Conservation (phyloP, 345 rosid genomes). For the Syzygium jambos region DNA sequence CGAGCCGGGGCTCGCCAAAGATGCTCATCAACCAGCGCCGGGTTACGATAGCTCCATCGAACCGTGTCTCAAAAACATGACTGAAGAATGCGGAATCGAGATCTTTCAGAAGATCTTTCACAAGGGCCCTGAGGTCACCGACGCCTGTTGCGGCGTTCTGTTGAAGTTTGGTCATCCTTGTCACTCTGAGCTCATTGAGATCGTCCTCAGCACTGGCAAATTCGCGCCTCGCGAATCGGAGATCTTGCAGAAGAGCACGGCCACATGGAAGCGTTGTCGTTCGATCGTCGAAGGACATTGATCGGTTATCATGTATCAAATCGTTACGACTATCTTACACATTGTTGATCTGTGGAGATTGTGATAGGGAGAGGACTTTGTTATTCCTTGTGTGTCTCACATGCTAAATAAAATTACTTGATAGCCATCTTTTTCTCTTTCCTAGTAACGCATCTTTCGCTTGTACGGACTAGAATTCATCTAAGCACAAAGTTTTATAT, state of each 20-base stretch:
- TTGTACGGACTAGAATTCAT: background rate
- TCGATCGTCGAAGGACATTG: background rate
- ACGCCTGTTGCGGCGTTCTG: background rate
- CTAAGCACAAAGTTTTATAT: no score
- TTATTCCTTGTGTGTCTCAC: background rate
- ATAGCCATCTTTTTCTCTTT: background rate
- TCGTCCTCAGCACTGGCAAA: background rate
- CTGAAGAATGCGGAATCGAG: background rate
- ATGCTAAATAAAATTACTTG: background rate
- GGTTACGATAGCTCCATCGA: background rate
- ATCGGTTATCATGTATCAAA: background rate
- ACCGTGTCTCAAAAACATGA: background rate
- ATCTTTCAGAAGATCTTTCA: background rate
- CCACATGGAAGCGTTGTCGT: background rate
- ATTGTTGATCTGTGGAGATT: background rate
- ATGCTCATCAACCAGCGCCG: background rate
- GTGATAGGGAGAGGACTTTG: background rate
- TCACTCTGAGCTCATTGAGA: background rate
- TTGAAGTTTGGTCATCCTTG: background rate
- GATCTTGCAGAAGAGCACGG: background rate
- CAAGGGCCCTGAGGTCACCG: background rate
- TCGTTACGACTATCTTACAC: background rate
- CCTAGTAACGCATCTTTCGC: background rate
- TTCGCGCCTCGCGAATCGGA: background rate
- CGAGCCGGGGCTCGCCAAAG: background rate